Base-by-base conservation (phyloP, 352 stramenopile genomes). In the Peronospora belbahrii region DNA sequence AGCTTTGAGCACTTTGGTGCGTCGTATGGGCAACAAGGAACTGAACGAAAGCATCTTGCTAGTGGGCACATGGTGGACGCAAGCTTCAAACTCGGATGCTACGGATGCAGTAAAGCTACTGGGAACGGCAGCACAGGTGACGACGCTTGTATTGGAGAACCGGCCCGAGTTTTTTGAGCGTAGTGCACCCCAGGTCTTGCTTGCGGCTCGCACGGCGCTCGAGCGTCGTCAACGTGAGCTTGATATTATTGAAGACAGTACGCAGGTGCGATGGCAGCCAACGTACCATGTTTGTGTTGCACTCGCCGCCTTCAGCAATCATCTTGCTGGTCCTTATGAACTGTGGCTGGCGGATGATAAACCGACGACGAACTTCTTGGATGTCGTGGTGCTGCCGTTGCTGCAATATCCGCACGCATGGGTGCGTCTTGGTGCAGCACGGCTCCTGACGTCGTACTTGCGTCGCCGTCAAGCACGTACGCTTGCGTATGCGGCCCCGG, bases 21-120 rank as follows among this genome's bases (percentile, higher is more conserved):
- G 77, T 48, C 85, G 95, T 38, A 72, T 97, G 25, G 85, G 85
- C 36, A 95, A 88, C 57, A 88, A 96, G 39, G 62, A 90, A 35
- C 59, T 97, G 15, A 91, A 95, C 67, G 75, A 85, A 24, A 86
- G 88, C 23, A 81, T 96, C 49, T 74, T 83, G 18, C 85, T 97
- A 33, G 68, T 93, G 10, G 65, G 65, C 13, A 83, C 80, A 34
- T 98, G 94, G 93, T 97, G 86, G 72, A 53, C 42, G 17, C 60
- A 71, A 42, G 43, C 57, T 37, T 48, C 62, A 11, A 55, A 54
- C 11, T 54, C 62, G 43, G 69, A 88, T 59, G 33, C 35, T 31
- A 39, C 37, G 8, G 56, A 67, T 41, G 52, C 51, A 6, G 48
- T 71, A 1, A 88, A 88, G 51, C 54, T 95, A 3, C 43, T 88